Evolutionary conservation across 1,284 basidiomycete species (phyloP).

Genomic region (Irpex rosettiformis): DNA sequence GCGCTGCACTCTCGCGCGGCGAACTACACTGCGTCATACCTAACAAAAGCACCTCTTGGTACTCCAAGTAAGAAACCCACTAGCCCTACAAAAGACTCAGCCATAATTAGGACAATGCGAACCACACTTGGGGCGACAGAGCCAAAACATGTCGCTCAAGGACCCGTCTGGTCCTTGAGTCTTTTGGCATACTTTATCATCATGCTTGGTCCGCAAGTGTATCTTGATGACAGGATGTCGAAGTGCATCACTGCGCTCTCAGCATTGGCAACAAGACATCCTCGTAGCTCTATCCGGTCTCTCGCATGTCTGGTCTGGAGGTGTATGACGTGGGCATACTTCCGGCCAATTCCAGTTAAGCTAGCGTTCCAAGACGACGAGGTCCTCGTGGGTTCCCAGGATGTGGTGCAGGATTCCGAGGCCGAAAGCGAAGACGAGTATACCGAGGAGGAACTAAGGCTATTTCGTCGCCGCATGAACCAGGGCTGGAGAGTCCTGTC

Average conservation of each 20-base stretch:
- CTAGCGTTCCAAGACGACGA: constrained; percentile 18
- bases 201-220: constrained; percentile 54
- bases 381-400: constrained; percentile 6
- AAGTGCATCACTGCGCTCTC: constrained; percentile 48
- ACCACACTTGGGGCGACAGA: constrained; percentile 53
- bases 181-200: constrained; percentile 58
- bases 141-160: constrained; percentile 58
- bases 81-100: constrained; percentile 38
- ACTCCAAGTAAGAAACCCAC: constrained; percentile 21
- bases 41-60: constrained; percentile 34
- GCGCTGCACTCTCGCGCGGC: constrained; percentile 50
- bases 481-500: constrained; percentile 48
- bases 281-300: constrained; percentile 57
- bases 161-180: constrained; percentile 69
- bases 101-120: constrained; percentile 60
- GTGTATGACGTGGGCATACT: constrained; percentile 57
- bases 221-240: constrained; percentile 41
- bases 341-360: constrained; percentile 40
- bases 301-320: constrained; percentile 63
- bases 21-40: constrained; percentile 38
- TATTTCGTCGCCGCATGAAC: constrained; percentile 29
- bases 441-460: constrained; percentile 30
- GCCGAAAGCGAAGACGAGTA: constrained; percentile 21
- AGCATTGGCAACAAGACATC: constrained; percentile 51
- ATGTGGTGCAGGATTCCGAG: constrained; percentile 13